Evolutionary conservation across 768 basidiomycete genomes (phyloP).

Genomic region (Kwoniella sp.): DNA sequence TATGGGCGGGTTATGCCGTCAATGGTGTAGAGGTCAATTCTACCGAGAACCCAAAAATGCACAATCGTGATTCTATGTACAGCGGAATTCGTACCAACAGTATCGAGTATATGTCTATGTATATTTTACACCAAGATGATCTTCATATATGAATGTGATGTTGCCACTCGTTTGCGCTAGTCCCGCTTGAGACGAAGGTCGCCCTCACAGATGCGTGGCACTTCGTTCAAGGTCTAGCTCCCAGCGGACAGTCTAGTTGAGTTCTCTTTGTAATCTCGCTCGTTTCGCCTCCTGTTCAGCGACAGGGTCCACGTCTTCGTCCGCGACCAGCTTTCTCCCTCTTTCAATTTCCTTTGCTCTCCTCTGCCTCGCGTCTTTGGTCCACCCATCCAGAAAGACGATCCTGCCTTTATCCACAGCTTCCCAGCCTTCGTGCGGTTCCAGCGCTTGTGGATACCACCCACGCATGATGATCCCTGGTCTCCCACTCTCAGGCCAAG

Average conservation of each 20-base stretch:
- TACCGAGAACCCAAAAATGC: background rate
- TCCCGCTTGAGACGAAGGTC: too few relatives aligned
- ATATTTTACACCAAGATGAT: too few relatives aligned
- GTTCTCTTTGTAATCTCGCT: background rate
- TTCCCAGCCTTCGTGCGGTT: conserved; percentile 16
- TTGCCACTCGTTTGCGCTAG: too few relatives aligned
- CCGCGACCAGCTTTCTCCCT: conserved; percentile 3
- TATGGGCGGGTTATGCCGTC: too few relatives aligned
- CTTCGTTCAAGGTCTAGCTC: too few relatives aligned
- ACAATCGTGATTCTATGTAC: background rate
- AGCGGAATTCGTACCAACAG: too few relatives aligned
- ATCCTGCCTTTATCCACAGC: conserved; percentile 14
- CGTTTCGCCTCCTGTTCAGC: background rate
- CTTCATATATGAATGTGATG: too few relatives aligned
- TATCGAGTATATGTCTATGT: background rate
- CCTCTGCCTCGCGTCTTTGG: background rate
- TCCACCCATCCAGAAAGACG: conserved; percentile 19
- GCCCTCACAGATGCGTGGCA: too few relatives aligned
- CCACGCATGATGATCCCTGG: conserved; percentile 18
- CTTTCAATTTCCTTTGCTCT: conserved; percentile 16
- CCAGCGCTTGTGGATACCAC: conserved; percentile 18
- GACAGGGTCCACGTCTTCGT: conserved; percentile 1
- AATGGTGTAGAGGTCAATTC: too few relatives aligned
- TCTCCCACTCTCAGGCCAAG: conserved; percentile 7
- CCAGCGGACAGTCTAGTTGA: background rate